These are phyloP conservation scores for Helicocarpus griseus DNA, from an alignment of 2,329 filamentous ascomycete species.

Conservation along the genomic window DNA sequence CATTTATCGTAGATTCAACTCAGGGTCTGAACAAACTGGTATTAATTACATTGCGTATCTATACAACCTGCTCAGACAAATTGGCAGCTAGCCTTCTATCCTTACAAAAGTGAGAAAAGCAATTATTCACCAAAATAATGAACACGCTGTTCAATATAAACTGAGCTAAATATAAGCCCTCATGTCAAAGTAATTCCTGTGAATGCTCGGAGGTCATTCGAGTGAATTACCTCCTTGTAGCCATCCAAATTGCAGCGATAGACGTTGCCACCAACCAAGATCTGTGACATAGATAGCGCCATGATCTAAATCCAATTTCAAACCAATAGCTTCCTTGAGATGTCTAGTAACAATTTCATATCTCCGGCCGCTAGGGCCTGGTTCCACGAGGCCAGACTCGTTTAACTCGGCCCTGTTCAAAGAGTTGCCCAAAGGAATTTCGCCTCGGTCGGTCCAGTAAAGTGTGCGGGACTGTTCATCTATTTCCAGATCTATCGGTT, in stretches of 20 bases:
- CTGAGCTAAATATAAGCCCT: too few species aligned
- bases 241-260: slow-evolving; percentile 16
- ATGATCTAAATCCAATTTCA: slow-evolving; percentile 15
- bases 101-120: too few species aligned
- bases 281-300: slow-evolving; percentile 18
- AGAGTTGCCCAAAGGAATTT: slow-evolving; percentile 46
- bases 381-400: slow-evolving; percentile 14
- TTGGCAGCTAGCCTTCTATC: too few species aligned
- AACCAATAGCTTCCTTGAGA: slow-evolving; percentile 29
- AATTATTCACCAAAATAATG: too few species aligned
- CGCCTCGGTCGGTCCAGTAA: slow-evolving; percentile 55
- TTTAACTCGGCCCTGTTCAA: slow-evolving; percentile 34
- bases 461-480: slow-evolving; percentile 37
- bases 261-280: slow-evolving; percentile 17
- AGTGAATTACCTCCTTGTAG: slow-evolving; percentile 11
- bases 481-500: slow-evolving; percentile 50
- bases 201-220: neutral
- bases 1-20: too few species aligned
- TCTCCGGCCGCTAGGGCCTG: slow-evolving; percentile 19
- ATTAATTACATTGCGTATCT: too few species aligned
- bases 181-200: neutral
- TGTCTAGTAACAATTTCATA: slow-evolving; percentile 21
- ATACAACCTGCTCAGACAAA: too few species aligned
- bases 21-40: too few species aligned
- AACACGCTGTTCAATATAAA: too few species aligned